A percentile compares a stretch with the other conserved stretches of the same genome.
Evolutionary conservation across 2,329 filamentous ascomycete species (phyloP).

Genomic region (Fusarium citri): DNA sequence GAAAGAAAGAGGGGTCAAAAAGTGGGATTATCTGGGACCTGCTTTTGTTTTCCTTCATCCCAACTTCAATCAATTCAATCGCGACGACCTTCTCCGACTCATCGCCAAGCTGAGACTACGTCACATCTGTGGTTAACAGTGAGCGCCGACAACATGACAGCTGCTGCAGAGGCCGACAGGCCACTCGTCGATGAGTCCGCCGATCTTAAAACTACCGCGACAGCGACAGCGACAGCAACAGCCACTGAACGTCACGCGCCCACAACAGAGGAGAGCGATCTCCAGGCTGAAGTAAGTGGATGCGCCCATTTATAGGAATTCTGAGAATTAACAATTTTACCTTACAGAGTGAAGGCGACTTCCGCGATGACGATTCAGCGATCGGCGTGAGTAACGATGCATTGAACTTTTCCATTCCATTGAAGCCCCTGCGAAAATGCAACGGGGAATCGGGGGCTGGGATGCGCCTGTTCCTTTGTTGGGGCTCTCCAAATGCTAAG

Average conservation of each 20-base stretch:
- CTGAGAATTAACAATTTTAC: background rate
- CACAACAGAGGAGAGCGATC: constrained; percentile 11
- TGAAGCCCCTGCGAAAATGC: background rate
- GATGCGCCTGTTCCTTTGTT: background rate
- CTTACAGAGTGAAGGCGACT: constrained; percentile 3
- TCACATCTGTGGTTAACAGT: background rate
- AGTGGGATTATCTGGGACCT: background rate
- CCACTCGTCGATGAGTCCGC: background rate
- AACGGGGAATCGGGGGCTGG: background rate
- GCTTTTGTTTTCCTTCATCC: background rate
- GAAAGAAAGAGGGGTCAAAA: constrained; percentile 5
- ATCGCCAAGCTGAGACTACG: background rate
- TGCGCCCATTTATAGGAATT: too few species aligned
- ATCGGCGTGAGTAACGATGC: constrained; percentile 31
- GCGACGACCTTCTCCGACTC: background rate
- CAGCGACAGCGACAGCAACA: background rate
- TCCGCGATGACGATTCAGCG: constrained; percentile 41
- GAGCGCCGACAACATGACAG: constrained; percentile 7
- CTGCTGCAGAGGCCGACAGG: background rate
- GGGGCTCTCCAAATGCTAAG: background rate
- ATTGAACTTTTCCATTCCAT: background rate
- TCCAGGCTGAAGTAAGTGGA: constrained; percentile 35
- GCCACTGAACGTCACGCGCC: background rate
- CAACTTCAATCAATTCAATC: background rate
- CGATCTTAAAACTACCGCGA: background rate